A percentile compares a stretch with the other conserved stretches of the same genome.
Conservation (phyloP, 768 basidiomycete genomes). For the Trametes sanguinea region DNA sequence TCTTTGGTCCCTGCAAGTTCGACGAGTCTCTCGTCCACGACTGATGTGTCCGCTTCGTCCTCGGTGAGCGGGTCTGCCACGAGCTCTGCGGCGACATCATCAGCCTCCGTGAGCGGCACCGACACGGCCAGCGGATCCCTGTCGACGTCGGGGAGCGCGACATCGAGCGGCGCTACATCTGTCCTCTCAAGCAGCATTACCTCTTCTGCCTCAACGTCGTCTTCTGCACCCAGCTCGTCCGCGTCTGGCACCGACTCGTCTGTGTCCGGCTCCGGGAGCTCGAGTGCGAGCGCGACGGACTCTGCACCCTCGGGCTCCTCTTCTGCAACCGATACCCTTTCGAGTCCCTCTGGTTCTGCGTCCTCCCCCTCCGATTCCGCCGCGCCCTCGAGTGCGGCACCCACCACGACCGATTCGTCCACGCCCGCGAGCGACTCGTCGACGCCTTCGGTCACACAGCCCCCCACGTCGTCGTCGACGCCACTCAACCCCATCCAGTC, state of each 20-base stretch:
- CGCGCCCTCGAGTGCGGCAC: slow-evolving; percentile 1
- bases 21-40: slow-evolving; percentile 7
- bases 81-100: neutral
- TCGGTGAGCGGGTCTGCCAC: slow-evolving; percentile 3
- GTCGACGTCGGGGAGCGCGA: slow-evolving; percentile 13
- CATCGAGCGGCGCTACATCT: neutral
- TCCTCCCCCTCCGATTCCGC: neutral
- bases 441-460: neutral
- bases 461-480: slow-evolving; percentile 12
- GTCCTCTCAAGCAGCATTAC: neutral
- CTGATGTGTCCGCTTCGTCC: neutral
- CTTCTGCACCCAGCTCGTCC: slow-evolving; percentile 4
- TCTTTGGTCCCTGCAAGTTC: slow-evolving; percentile 19
- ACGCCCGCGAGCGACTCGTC: too few species aligned
- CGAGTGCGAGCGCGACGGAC: slow-evolving; percentile 3
- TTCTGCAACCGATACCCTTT: slow-evolving; percentile 8
- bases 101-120: slow-evolving; percentile 6
- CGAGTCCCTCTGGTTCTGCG: slow-evolving; percentile 3
- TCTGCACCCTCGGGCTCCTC: slow-evolving; percentile 3
- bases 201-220: neutral
- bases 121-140: slow-evolving; percentile 1
- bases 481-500: slow-evolving; percentile 1
- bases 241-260: slow-evolving; percentile 5
- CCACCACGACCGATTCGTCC: slow-evolving; percentile 1
- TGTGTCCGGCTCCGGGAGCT: neutral